phyloP scores from a whole-genome alignment of 179 eudicot species.

The Beta corolliflora region DNA sequence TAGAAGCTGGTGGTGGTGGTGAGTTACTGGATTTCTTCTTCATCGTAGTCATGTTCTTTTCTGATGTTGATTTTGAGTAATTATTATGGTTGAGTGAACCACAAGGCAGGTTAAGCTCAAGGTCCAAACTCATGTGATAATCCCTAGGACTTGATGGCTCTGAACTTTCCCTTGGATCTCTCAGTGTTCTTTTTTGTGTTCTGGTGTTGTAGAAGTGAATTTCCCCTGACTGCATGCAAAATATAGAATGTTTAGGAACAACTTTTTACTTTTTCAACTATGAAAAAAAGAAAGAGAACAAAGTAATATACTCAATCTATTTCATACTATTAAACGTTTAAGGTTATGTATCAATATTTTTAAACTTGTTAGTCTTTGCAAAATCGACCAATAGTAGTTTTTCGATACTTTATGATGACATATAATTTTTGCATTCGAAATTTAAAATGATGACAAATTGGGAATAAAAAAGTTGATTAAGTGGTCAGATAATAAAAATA shows the following conservation, averaged over 20 bases:
- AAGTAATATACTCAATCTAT: too few species aligned
- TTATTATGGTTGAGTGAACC: constrained; percentile 36
- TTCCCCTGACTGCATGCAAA: constrained; percentile 64
- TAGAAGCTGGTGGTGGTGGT: constrained; percentile 16
- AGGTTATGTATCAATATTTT: too few species aligned
- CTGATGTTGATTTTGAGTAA: constrained; percentile 12
- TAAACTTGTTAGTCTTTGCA: too few species aligned
- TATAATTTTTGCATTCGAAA: too few species aligned
- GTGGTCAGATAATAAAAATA: too few species aligned
- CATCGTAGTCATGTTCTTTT: constrained; percentile 12
- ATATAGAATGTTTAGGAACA: constrained; percentile 16
- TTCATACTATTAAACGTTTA: too few species aligned
- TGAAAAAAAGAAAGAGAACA: too few species aligned
- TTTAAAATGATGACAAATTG: too few species aligned
- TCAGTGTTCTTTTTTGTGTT: constrained; percentile 65
- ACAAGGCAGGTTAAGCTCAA: constrained; percentile 83
- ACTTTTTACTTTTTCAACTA: background rate
- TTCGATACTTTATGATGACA: too few species aligned
- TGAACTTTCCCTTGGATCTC: constrained; percentile 58
- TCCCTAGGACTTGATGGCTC: constrained; percentile 43
- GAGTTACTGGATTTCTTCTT: constrained; percentile 21
- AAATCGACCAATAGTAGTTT: too few species aligned
- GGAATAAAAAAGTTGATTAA: too few species aligned
- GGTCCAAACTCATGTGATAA: constrained; percentile 74
- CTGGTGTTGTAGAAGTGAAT: constrained; percentile 78